phyloP scores from a whole-genome alignment of 2,329 filamentous ascomycete species.

The Penicillium frequentans region DNA sequence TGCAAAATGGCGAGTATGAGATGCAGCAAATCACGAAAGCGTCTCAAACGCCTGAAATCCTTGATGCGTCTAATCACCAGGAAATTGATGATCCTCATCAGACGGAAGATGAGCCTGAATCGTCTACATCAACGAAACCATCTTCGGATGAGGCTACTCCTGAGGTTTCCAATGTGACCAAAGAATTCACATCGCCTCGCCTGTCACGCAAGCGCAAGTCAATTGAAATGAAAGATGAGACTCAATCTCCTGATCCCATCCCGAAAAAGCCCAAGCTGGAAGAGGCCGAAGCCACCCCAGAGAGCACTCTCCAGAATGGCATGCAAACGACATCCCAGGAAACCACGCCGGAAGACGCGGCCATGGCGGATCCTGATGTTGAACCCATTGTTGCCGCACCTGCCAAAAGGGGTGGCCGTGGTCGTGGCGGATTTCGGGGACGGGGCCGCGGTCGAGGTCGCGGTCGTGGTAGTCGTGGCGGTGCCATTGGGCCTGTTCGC shows the following conservation, averaged over 20 bases:
- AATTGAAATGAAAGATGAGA: slow-evolving; percentile 21
- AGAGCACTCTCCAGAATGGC: slow-evolving; percentile 25
- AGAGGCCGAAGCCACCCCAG: slow-evolving; percentile 22
- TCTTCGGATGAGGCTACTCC: not conserved
- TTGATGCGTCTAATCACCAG: not conserved
- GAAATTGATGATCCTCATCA: not conserved
- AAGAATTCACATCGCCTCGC: slow-evolving; percentile 9
- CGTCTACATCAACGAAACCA: not conserved
- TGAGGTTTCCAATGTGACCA: not conserved
- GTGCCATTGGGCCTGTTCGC: slow-evolving; percentile 21
- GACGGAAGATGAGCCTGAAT: not conserved
- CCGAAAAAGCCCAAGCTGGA: slow-evolving; percentile 35
- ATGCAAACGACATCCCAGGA: slow-evolving; percentile 15
- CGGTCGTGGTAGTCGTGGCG: slow-evolving; percentile 33
- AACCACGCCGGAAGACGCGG: slow-evolving; percentile 18
- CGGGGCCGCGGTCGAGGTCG: slow-evolving; percentile 33
- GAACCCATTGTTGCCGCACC: not conserved
- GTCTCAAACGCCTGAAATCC: slow-evolving; percentile 13
- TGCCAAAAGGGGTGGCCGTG: slow-evolving; percentile 13
- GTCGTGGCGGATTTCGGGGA: slow-evolving; percentile 15
- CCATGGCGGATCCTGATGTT: slow-evolving; percentile 3
- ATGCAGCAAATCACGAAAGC: slow-evolving; percentile 2
- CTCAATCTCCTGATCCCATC: slow-evolving; percentile 13
- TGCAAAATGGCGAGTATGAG: not conserved
- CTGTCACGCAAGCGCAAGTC: slow-evolving; percentile 29